phyloP scores from a whole-genome alignment of 2,329 filamentous ascomycete genomes.

The Pseudogymnoascus sp. region DNA sequence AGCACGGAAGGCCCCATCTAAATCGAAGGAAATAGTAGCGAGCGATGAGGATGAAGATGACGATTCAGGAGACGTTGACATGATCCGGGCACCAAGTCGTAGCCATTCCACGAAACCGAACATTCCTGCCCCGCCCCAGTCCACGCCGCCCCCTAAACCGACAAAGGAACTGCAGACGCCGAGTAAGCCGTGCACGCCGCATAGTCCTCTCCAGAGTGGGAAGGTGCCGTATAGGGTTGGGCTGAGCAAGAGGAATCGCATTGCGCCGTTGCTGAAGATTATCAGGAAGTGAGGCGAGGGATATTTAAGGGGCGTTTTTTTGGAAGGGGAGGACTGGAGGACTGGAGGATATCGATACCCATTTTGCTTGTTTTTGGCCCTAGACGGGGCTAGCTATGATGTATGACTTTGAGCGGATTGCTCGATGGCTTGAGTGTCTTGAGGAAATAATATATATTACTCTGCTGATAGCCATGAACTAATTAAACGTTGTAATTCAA shows the following conservation, averaged over 20 bases:
- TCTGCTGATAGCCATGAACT: not conserved
- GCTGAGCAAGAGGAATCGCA: slow-evolving; percentile 39
- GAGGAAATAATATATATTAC: not conserved
- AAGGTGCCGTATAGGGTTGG: slow-evolving; percentile 39
- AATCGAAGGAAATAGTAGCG: not conserved
- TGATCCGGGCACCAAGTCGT: not conserved
- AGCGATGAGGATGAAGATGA: not conserved
- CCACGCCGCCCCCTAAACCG: not conserved
- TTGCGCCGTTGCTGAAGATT: slow-evolving; percentile 38
- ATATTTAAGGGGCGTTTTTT: not conserved
- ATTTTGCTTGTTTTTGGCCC: slow-evolving; percentile 9
- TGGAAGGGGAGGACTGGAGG: not conserved
- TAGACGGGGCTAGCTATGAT: not conserved
- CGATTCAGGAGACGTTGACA: not conserved
- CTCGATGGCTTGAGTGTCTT: not conserved
- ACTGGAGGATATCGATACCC: slow-evolving; percentile 8
- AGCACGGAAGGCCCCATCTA: not conserved
- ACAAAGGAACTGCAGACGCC: slow-evolving; percentile 16
- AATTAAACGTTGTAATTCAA: not conserved
- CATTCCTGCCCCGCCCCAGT: not conserved
- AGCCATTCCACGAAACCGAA: not conserved
- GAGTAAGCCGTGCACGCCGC: slow-evolving; percentile 10
- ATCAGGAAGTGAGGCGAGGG: slow-evolving; percentile 33
- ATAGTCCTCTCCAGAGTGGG: slow-evolving; percentile 17
- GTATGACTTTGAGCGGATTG: not conserved